Percentiles rank a stretch among this genome's conserved stretches.
Evolutionary conservation across 768 basidiomycete species (phyloP).

Genomic region (Podaxis sp.): DNA sequence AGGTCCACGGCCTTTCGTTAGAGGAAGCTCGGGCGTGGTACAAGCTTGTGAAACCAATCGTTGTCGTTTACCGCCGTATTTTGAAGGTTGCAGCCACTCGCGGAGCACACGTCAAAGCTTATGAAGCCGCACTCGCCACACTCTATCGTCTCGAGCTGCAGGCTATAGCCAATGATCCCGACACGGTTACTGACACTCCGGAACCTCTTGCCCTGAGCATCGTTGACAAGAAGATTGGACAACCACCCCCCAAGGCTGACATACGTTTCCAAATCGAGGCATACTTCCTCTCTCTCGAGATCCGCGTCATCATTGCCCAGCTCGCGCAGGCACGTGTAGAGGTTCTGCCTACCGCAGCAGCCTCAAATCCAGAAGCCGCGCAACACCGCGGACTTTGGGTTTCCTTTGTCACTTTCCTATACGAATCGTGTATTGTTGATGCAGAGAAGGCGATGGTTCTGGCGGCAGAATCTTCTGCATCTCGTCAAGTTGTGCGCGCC

Average conservation of each 20-base stretch:
- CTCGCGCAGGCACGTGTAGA: slow-evolving; percentile 42
- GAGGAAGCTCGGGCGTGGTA: slow-evolving; percentile 33
- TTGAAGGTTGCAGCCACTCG: slow-evolving; percentile 41
- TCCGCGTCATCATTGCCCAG: slow-evolving; percentile 50
- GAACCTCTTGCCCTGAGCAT: slow-evolving; percentile 49
- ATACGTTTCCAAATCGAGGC: slow-evolving; percentile 61
- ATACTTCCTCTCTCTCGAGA: slow-evolving; percentile 49
- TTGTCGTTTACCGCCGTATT: slow-evolving; percentile 11
- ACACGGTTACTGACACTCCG: slow-evolving; percentile 36
- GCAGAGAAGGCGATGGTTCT: too few relatives aligned
- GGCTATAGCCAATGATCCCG: slow-evolving; percentile 27
- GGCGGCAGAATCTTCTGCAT: too few relatives aligned
- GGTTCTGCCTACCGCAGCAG: slow-evolving; percentile 14
- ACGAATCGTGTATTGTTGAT: too few relatives aligned
- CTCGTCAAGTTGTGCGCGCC: too few relatives aligned
- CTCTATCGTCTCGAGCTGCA: slow-evolving; percentile 49
- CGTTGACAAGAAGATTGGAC: slow-evolving; percentile 52
- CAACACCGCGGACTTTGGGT: too few relatives aligned
- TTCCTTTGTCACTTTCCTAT: too few relatives aligned
- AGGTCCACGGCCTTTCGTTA: slow-evolving; percentile 32
- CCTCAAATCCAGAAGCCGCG: slow-evolving; percentile 9
- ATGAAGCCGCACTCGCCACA: slow-evolving; percentile 56
- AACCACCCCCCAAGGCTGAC: slow-evolving; percentile 57
- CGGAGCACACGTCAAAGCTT: slow-evolving; percentile 56
- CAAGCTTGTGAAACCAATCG: slow-evolving; percentile 36